phyloP scores from a whole-genome alignment of 2,329 filamentous ascomycete genomes.

The Chaetomium strumarium region DNA sequence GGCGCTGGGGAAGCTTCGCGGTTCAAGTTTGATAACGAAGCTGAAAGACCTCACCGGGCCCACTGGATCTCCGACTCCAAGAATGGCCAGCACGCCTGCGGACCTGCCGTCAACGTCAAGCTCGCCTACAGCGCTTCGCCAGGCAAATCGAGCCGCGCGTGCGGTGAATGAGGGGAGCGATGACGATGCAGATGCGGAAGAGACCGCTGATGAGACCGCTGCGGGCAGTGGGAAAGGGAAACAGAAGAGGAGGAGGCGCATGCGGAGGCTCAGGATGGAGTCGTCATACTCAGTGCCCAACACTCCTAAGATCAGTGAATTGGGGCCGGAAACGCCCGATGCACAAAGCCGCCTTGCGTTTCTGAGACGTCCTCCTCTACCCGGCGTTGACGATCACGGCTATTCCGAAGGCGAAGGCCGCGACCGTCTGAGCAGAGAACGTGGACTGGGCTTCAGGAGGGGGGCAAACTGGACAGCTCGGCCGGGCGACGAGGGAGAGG shows the following conservation, averaged over 20 bases:
- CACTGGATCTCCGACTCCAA: slow-evolving; percentile 32
- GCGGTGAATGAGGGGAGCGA: slow-evolving; percentile 58
- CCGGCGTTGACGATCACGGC: slow-evolving; percentile 54
- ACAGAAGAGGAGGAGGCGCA: slow-evolving; percentile 54
- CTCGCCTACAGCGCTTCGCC: slow-evolving; percentile 43
- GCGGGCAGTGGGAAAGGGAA: slow-evolving; percentile 46
- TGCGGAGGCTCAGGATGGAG: slow-evolving; percentile 49
- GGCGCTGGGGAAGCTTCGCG: slow-evolving; percentile 49
- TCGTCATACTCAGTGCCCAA: slow-evolving; percentile 58
- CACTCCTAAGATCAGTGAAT: slow-evolving; percentile 48
- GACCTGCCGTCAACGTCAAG: slow-evolving; percentile 39
- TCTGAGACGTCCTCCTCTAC: slow-evolving; percentile 62
- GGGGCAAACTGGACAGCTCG: slow-evolving; percentile 54
- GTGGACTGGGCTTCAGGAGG: slow-evolving; percentile 46
- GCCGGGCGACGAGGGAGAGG: slow-evolving; percentile 46
- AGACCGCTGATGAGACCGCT: slow-evolving; percentile 72
- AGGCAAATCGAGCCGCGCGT: slow-evolving; percentile 29
- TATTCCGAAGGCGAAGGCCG: slow-evolving; percentile 72
- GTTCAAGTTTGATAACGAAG: slow-evolving; percentile 68
- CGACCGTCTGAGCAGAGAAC: slow-evolving; percentile 51
- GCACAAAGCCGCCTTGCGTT: slow-evolving; percentile 44
- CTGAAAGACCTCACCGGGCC: slow-evolving; percentile 65
- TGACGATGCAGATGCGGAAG: slow-evolving; percentile 73
- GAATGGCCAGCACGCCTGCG: slow-evolving; percentile 12
- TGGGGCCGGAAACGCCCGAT: slow-evolving; percentile 37